Conservation (phyloP, 2,329 filamentous ascomycete species). For the Magnaporthiopsis rhizophila region DNA sequence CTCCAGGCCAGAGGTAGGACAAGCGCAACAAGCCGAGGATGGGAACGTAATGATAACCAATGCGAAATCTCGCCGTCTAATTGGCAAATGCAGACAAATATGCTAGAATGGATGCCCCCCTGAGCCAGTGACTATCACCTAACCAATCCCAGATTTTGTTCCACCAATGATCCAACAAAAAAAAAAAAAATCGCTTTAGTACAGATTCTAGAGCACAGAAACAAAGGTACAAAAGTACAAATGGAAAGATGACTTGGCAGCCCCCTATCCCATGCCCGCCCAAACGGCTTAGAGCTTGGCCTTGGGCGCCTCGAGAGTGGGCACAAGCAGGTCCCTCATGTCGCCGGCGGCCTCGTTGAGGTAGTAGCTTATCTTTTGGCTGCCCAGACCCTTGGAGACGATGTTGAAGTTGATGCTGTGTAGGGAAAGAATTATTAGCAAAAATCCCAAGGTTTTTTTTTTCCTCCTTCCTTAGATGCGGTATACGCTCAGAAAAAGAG, state of each 20-base stretch:
- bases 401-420: slow-evolving; percentile 95
- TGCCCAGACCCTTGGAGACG: slow-evolving; percentile 85
- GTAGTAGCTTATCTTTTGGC: slow-evolving; percentile 90
- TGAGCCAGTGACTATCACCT: not conserved
- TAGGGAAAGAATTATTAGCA: not conserved
- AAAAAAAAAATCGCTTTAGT: not conserved
- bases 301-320: slow-evolving; percentile 72
- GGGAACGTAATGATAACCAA: not conserved
- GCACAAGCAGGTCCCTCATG: slow-evolving; percentile 76
- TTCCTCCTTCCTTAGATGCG: too few relatives aligned
- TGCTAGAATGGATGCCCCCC: not conserved
- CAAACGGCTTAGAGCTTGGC: slow-evolving; percentile 65
- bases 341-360: slow-evolving; percentile 89
- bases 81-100: not conserved
- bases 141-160: not conserved
- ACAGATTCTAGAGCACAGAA: not conserved
- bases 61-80: not conserved
- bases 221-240: not conserved
- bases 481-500: slow-evolving; percentile 4
- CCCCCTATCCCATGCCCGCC: not conserved
- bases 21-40: too few relatives aligned
- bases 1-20: too few relatives aligned
- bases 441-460: not conserved
- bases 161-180: not conserved
- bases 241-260: not conserved